Evolutionary conservation across 257 asterid species (phyloP).

Genomic region (Apocynum venetum): DNA sequence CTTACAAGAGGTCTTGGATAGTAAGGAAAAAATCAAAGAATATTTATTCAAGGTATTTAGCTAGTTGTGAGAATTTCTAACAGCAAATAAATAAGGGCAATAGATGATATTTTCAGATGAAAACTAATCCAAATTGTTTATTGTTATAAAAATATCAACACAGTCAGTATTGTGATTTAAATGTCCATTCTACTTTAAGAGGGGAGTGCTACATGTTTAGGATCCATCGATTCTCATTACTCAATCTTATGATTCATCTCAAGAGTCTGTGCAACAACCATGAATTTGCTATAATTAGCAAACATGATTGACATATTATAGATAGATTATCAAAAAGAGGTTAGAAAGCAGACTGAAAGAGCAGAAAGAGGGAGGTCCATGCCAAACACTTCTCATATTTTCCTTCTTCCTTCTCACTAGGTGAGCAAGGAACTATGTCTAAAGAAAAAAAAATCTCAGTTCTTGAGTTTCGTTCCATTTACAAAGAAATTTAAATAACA

Average conservation of each 20-base stretch:
- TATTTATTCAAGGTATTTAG: background rate
- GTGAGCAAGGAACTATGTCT: background rate
- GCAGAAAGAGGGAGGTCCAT: background rate
- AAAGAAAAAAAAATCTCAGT: background rate
- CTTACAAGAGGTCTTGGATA: background rate
- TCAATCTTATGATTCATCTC: background rate
- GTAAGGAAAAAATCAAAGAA: background rate
- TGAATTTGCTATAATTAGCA: background rate
- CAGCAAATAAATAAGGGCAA: background rate
- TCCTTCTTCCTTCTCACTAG: background rate
- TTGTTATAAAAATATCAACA: background rate
- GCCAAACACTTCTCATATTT: background rate
- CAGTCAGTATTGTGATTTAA: background rate
- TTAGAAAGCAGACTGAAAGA: background rate
- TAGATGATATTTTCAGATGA: background rate
- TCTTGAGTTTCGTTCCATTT: background rate
- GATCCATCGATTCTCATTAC: background rate
- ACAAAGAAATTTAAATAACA: background rate
- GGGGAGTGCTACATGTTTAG: background rate
- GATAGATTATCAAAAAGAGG: background rate
- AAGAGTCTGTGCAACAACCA: background rate
- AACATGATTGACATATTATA: background rate
- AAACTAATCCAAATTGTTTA: background rate
- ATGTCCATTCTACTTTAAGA: background rate
- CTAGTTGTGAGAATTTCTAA: background rate